Evolutionary conservation across 83 land plant species (phyloP).

Genomic region (Diphasiastrum complanatum): DNA sequence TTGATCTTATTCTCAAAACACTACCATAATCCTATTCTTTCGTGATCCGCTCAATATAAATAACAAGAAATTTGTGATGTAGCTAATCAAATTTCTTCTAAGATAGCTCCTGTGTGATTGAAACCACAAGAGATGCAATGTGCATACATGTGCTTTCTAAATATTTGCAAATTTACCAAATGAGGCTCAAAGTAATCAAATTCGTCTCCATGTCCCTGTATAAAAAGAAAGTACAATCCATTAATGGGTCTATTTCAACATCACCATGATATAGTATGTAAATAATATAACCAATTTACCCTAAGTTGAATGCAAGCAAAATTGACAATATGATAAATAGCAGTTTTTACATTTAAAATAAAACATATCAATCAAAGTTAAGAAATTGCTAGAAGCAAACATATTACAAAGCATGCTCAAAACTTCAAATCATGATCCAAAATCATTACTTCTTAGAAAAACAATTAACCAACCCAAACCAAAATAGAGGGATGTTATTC

Average conservation of each 20-base stretch:
- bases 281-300: no score
- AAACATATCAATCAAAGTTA: no score
- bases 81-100: conserved; percentile 8
- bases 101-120: conserved; percentile 75
- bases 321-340: no score
- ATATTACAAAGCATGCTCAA: background rate
- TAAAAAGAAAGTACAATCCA: conserved; percentile 11
- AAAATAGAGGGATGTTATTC: background rate
- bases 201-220: conserved; percentile 77
- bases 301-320: no score
- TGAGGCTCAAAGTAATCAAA: conserved; percentile 52
- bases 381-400: no score
- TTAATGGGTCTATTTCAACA: background rate
- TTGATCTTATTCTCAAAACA: no score
- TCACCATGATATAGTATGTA: no score
- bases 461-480: background rate
- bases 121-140: conserved; percentile 74
- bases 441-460: background rate
- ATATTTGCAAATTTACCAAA: conserved; percentile 36
- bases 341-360: no score
- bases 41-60: no score
- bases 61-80: background rate
- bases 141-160: conserved; percentile 35
- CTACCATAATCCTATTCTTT: no score
- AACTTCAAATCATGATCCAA: background rate